phyloP scores from a whole-genome alignment of 1,284 basidiomycete species.

The Afroboletus lepidellus region DNA sequence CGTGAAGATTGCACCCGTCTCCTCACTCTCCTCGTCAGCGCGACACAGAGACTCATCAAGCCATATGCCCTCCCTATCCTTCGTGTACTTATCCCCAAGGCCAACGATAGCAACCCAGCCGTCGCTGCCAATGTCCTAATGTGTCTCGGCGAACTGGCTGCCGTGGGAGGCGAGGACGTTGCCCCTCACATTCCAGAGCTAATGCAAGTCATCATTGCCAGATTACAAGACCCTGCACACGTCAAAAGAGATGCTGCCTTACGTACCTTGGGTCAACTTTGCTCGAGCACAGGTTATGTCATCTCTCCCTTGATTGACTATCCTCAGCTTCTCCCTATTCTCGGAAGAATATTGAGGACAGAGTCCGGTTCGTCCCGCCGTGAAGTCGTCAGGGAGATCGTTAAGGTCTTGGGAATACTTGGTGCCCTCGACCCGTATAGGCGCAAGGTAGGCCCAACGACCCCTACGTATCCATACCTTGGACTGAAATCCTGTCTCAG shows the following conservation, averaged over 20 bases:
- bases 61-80: slow-evolving; percentile 98
- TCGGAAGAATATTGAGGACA: slow-evolving; percentile 85
- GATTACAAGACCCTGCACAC: slow-evolving; percentile 83
- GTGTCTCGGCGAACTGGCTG: slow-evolving; percentile 92
- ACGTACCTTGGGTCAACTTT: slow-evolving; percentile 92
- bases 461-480: not conserved
- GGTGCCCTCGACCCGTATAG: slow-evolving; percentile 98
- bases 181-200: slow-evolving; percentile 81
- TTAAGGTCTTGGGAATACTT: slow-evolving; percentile 93
- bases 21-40: slow-evolving; percentile 83
- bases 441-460: slow-evolving; percentile 66
- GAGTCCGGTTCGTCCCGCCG: slow-evolving; percentile 83
- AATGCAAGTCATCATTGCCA: slow-evolving; percentile 87
- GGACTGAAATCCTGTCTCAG: slow-evolving; percentile 36
- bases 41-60: slow-evolving; percentile 92
- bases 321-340: slow-evolving; percentile 84
- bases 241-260: slow-evolving; percentile 93
- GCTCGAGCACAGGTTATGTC: slow-evolving; percentile 94
- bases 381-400: slow-evolving; percentile 88
- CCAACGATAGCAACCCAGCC: slow-evolving; percentile 80
- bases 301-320: slow-evolving; percentile 90
- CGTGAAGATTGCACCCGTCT: slow-evolving; percentile 93
- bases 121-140: slow-evolving; percentile 93
- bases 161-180: slow-evolving; percentile 93
- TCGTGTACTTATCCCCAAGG: slow-evolving; percentile 86